A percentile compares a stretch with the other conserved stretches of the same genome.
phyloP scores from a whole-genome alignment of 139 green algal species.

The Pleodorina starrii region DNA sequence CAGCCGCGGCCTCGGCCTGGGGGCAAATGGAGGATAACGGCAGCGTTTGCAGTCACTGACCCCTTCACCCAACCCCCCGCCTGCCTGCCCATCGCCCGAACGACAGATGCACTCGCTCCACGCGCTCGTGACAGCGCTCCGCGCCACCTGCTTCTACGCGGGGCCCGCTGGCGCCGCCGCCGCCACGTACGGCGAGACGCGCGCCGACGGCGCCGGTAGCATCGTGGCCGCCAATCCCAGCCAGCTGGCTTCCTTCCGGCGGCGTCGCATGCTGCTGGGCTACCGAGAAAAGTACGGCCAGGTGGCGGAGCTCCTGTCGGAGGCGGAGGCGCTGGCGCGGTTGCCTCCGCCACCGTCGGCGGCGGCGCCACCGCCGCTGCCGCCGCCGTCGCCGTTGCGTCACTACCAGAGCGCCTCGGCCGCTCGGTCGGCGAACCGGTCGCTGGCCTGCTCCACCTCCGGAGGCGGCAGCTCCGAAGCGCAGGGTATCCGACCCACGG shows the following conservation, averaged over 20 bases:
- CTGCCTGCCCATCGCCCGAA: no score
- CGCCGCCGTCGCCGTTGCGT: no score
- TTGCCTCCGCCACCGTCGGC: background rate
- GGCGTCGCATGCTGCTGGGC: background rate
- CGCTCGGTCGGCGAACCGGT: no score
- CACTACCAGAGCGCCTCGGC: no score
- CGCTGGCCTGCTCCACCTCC: no score
- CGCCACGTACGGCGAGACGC: slow-evolving; percentile 1
- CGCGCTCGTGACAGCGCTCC: slow-evolving; percentile 3
- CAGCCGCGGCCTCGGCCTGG: no score
- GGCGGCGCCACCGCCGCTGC: background rate
- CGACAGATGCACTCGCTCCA: slow-evolving; percentile 41
- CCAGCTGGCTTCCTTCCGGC: background rate
- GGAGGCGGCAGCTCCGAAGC: background rate
- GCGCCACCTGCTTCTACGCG: slow-evolving; percentile 4
- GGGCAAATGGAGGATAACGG: no score
- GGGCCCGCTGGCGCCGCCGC: background rate
- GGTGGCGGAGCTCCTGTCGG: slow-evolving; percentile 27
- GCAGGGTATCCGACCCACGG: background rate
- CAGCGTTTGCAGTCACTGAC: no score
- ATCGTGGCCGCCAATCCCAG: background rate
- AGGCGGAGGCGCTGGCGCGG: background rate
- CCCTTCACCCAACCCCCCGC: no score
- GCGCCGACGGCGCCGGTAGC: slow-evolving; percentile 12
- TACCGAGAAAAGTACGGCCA: background rate